Conservation (phyloP, 495 filamentous ascomycete species). For the Aeminium ludgeri region DNA sequence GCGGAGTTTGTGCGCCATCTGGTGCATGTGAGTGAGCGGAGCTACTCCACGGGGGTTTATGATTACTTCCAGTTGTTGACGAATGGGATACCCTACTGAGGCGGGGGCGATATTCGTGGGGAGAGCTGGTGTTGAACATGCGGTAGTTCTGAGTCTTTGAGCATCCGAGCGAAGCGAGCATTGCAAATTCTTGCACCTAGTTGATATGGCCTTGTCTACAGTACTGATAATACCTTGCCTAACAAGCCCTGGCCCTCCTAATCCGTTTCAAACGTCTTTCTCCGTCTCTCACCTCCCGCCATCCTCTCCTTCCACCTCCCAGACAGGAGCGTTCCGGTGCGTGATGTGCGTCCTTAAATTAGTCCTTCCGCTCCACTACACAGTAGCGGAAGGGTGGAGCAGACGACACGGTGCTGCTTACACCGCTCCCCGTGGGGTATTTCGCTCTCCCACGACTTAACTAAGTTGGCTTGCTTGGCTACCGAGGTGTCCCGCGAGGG, state of each 20-base stretch:
- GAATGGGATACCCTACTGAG: constrained; percentile 86
- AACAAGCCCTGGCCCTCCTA: too few species aligned
- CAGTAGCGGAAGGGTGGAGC: constrained; percentile 21
- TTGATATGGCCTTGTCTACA: too few species aligned
- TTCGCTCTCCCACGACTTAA: constrained; percentile 21
- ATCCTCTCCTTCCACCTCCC: too few species aligned
- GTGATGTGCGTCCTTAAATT: constrained; percentile 20
- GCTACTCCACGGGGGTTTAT: constrained; percentile 79
- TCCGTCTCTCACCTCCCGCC: too few species aligned
- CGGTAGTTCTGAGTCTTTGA: too few species aligned
- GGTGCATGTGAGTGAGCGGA: constrained; percentile 72
- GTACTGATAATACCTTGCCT: too few species aligned
- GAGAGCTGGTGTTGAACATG: not conserved
- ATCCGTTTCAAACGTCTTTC: too few species aligned
- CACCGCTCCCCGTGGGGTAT: constrained; percentile 12
- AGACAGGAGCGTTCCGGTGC: too few species aligned
- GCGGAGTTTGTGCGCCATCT: constrained; percentile 85
- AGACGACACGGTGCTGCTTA: constrained; percentile 24
- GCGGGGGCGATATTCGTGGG: too few species aligned
- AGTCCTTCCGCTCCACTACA: constrained; percentile 18
- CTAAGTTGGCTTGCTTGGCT: constrained; percentile 23
- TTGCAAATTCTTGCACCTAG: too few species aligned
- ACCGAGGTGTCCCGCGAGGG: constrained; percentile 10
- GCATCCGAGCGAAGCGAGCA: too few species aligned
- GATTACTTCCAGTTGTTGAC: constrained; percentile 95